A percentile compares a stretch with the other conserved stretches of the same genome.
These are phyloP conservation scores for Podospora fimiseda DNA, from an alignment of 495 filamentous ascomycete species.

Conservation along the genomic window DNA sequence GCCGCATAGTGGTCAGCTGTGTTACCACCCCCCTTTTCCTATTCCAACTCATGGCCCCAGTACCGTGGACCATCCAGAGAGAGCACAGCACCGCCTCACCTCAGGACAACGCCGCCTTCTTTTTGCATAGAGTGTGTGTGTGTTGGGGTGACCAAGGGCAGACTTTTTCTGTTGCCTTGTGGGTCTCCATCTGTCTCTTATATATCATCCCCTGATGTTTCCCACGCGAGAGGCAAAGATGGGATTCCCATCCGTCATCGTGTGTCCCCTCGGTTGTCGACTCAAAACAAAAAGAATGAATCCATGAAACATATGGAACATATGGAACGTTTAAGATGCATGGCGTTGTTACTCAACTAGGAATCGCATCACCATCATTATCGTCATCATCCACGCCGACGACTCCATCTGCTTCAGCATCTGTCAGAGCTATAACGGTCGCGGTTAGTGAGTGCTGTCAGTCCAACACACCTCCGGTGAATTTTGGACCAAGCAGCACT, in stretches of 20 bases:
- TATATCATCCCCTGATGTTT: constrained; percentile 1
- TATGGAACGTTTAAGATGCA: constrained; percentile 8
- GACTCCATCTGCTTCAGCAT: background rate
- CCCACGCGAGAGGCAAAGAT: background rate
- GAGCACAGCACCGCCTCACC: constrained; percentile 3
- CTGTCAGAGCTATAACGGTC: background rate
- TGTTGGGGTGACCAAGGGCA: background rate
- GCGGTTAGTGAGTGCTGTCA: background rate
- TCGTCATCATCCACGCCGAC: constrained; percentile 3
- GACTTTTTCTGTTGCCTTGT: background rate
- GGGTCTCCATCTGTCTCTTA: background rate
- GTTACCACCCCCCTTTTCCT: constrained; percentile 1
- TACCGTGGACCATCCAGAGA: constrained; percentile 1
- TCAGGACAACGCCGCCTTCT: background rate
- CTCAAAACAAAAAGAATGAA: background rate
- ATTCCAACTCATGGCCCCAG: background rate
- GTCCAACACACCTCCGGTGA: background rate
- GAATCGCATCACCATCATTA: background rate
- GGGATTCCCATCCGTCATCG: background rate
- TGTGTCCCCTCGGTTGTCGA: background rate
- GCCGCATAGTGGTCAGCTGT: constrained; percentile 6
- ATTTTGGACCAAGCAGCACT: background rate
- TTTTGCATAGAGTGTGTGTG: no score
- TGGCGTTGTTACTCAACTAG: background rate
- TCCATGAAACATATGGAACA: background rate